Evolutionary conservation across 2,329 filamentous ascomycete species (phyloP).

Genomic region (Diaporthe vexans): DNA sequence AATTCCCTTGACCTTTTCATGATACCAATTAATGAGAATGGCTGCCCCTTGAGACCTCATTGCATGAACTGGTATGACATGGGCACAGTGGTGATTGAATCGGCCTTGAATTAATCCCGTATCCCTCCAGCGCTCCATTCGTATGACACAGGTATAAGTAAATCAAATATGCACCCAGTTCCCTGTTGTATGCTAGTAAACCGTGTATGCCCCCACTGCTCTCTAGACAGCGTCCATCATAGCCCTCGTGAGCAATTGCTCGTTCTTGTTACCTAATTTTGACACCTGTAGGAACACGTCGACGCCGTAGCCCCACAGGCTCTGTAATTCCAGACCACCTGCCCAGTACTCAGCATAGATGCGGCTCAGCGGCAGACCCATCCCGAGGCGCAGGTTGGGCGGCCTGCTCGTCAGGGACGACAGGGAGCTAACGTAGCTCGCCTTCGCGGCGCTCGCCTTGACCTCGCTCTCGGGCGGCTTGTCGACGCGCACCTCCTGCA

Average conservation of each 20-base stretch:
- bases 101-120: neutral
- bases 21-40: constrained; percentile 64
- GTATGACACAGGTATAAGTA: neutral
- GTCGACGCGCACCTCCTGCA: constrained; percentile 82
- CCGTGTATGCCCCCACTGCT: neutral
- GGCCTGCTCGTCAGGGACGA: constrained; percentile 85
- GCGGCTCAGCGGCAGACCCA: constrained; percentile 92
- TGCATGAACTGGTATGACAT: constrained; percentile 14
- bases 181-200: neutral
- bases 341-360: constrained; percentile 99
- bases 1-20: constrained; percentile 62
- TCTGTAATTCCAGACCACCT: constrained; percentile 90
- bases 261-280: constrained; percentile 97
- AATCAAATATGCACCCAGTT: neutral
- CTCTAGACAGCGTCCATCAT: constrained; percentile 80
- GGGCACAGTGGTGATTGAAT: constrained; percentile 11
- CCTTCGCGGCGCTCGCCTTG: constrained; percentile 37
- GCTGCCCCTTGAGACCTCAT: constrained; percentile 45
- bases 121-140: neutral
- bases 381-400: constrained; percentile 88
- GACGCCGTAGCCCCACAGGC: constrained; percentile 93
- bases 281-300: constrained; percentile 97
- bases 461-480: constrained; percentile 43
- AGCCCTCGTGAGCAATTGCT: constrained; percentile 85
- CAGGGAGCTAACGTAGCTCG: constrained; percentile 74